These are phyloP conservation scores for Solanum gandarillasii DNA, from an alignment of 257 asterid genomes.

Conservation along the genomic window DNA sequence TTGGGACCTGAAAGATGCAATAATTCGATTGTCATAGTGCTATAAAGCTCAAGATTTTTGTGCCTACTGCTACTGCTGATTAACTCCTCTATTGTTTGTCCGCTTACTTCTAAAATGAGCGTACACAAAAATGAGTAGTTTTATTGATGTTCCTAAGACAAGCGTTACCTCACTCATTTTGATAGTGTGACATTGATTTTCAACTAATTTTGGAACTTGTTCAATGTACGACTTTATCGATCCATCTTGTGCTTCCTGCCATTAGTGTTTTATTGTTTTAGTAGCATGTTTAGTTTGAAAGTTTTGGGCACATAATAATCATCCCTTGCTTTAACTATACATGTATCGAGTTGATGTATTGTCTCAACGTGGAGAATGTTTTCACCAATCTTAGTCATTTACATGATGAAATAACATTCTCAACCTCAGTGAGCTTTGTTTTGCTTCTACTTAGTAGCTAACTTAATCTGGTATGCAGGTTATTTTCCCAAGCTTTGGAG, in stretches of 20 bases:
- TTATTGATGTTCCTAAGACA: background rate
- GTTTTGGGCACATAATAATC: background rate
- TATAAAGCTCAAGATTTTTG: background rate
- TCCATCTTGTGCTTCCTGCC: background rate
- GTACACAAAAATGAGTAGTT: background rate
- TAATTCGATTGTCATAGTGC: background rate
- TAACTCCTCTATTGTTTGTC: background rate
- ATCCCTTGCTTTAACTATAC: background rate
- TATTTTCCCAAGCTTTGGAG: slow-evolving; percentile 86
- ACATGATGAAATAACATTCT: background rate
- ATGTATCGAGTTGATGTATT: background rate
- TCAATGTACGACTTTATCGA: background rate
- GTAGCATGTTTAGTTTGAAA: background rate
- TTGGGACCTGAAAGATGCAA: background rate
- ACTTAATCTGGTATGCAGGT: slow-evolving; percentile 26
- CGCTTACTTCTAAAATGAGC: background rate
- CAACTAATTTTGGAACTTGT: background rate
- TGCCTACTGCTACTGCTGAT: background rate
- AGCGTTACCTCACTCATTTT: background rate
- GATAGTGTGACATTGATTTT: background rate
- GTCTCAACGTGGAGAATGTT: background rate
- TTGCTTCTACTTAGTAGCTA: background rate
- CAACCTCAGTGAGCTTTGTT: background rate
- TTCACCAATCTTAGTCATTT: background rate
- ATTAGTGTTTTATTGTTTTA: background rate